Base-by-base conservation (phyloP, 129 eudicot genomes). In the Escallonia rubra region DNA sequence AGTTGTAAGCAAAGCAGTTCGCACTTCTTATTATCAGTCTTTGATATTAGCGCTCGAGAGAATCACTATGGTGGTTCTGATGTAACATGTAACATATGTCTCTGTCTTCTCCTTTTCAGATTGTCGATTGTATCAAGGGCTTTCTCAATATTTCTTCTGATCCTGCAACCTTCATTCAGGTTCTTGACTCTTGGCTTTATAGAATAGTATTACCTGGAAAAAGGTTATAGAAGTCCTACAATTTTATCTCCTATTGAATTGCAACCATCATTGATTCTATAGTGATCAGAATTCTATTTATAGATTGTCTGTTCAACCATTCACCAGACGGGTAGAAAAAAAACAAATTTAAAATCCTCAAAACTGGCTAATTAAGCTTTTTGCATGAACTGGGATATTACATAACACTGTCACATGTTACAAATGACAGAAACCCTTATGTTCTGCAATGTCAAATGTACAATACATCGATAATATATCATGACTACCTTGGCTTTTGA, bases 151-250 rank as follows among this genome's bases (percentile, higher is more conserved):
- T 92, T 34, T 67, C 90, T 2, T 53, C 88, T 3, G 94, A 87
- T 42, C 82, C 97, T 40, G 80, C 85, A 42, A 91, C 97, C 44
- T 83, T 91, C 79, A 83, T 88, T 55, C 96, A 91, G 96, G 97
- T 86, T 62, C 40, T 11, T 68, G 38, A 34, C 41, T 63, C 9
- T 42, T 64, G 7, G 14, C 42, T 66, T 50, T 16, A 12, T 42
- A 23, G 60, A 23, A 23, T 4, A 40, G 12, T 53, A 49, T 43
- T 10, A 12, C 40, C 46, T 57, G 42, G 16, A 54, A 39, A 68
- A 34, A 15, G 49, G 57, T 48, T 39, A 12, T 5, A 23, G 50
- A 45, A 43, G 4, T 61, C 34, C 34, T 23, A 23, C 34, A 43
- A 2, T 47, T n/a, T 5, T 45, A 39, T 73, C 14, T n/a, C 59